Evolutionary conservation across 2,329 filamentous ascomycete species (phyloP).

Genomic region (Teratosphaeria gauchensis): DNA sequence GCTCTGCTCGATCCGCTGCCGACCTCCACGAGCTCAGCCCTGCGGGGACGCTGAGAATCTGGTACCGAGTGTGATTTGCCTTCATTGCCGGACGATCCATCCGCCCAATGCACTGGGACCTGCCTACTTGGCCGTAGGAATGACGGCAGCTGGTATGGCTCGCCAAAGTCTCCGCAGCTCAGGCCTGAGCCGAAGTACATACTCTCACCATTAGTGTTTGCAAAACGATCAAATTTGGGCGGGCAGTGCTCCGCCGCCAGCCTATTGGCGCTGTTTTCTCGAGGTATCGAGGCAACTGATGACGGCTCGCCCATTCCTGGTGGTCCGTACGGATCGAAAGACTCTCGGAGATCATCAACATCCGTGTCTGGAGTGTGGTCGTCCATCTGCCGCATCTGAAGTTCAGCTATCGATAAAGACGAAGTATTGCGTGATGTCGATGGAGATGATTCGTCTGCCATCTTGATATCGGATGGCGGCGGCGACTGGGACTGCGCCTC

Average conservation of each 20-base stretch:
- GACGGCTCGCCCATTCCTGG: constrained; percentile 13
- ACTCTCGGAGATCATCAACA: constrained; percentile 13
- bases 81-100: constrained; percentile 30
- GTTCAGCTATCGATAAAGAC: constrained; percentile 2
- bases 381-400: background rate
- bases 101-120: constrained; percentile 18
- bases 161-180: constrained; percentile 19
- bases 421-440: constrained; percentile 4
- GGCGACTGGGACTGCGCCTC: constrained; percentile 27
- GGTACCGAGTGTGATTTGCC: background rate
- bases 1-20: background rate
- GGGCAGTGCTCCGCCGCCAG: constrained; percentile 1
- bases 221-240: background rate
- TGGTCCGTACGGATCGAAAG: constrained; percentile 18
- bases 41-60: background rate
- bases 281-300: constrained; percentile 26
- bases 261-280: constrained; percentile 35
- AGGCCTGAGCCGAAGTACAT: constrained; percentile 2
- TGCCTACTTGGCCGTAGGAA: background rate
- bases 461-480: constrained; percentile 16
- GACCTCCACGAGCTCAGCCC: background rate
- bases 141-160: constrained; percentile 4
- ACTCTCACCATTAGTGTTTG: background rate
- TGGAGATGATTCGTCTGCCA: constrained; percentile 5
- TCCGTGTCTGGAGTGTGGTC: constrained; percentile 5